phyloP scores from a whole-genome alignment of 768 basidiomycete genomes.

The Agaricus bisporus region DNA sequence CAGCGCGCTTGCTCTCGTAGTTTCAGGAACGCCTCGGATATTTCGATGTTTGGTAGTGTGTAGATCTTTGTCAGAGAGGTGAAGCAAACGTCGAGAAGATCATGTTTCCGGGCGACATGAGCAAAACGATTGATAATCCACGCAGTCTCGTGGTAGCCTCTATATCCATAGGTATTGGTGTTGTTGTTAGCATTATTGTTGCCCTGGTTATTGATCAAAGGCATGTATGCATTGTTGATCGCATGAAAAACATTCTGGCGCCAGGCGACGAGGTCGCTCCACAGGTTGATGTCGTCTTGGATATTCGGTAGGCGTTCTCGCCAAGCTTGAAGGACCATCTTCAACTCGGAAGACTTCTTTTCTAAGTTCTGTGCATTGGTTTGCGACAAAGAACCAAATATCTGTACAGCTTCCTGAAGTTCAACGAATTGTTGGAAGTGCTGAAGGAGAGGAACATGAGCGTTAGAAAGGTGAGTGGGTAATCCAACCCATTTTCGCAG shows the following conservation, averaged over 20 bases:
- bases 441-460: slow-evolving; percentile 91
- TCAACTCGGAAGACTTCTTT: slow-evolving; percentile 91
- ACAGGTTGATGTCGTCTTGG: slow-evolving; percentile 96
- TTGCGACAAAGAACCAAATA: slow-evolving; percentile 83
- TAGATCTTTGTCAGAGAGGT: slow-evolving; percentile 95
- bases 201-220: slow-evolving; percentile 66
- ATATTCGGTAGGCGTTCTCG: slow-evolving; percentile 92
- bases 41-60: slow-evolving; percentile 98
- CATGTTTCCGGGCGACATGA: slow-evolving; percentile 96
- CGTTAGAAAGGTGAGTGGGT: slow-evolving; percentile 80
- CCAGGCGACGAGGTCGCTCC: slow-evolving; percentile 99
- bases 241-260: slow-evolving; percentile 96
- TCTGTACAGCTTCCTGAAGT: slow-evolving; percentile 90
- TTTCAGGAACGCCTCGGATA: slow-evolving; percentile 98
- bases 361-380: slow-evolving; percentile 89
- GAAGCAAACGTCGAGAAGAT: slow-evolving; percentile 93
- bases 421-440: slow-evolving; percentile 99
- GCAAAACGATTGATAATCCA: slow-evolving; percentile 99
- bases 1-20: slow-evolving; percentile 97
- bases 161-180: slow-evolving; percentile 82
- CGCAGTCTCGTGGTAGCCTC: slow-evolving; percentile 98
- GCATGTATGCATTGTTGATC: slow-evolving; percentile 94
- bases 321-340: slow-evolving; percentile 96
- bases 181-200: slow-evolving; percentile 46
- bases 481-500: slow-evolving; percentile 94